These are phyloP conservation scores for Lachnellula arida DNA, from an alignment of 2,329 filamentous ascomycete species.

Conservation along the genomic window DNA sequence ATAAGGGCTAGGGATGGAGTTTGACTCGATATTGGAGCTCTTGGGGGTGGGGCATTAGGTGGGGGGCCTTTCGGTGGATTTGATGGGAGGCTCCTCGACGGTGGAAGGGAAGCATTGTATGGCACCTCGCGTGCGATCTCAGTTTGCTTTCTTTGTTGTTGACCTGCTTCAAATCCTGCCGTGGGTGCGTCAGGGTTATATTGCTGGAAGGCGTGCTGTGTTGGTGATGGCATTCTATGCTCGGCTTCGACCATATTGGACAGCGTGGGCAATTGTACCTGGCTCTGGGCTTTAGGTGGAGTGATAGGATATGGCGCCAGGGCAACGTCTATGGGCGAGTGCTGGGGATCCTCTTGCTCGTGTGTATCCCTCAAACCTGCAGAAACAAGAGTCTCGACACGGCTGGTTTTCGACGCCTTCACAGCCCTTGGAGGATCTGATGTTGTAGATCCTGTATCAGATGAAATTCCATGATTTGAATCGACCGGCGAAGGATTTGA, in stretches of 20 bases:
- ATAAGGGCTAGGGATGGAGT: conserved; percentile 34
- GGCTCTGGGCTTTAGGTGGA: conserved; percentile 43
- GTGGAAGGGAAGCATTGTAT: conserved; percentile 48
- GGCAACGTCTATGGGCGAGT: conserved; percentile 55
- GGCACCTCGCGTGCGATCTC: conserved; percentile 42
- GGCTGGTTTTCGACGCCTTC: conserved; percentile 11
- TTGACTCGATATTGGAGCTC: conserved; percentile 20
- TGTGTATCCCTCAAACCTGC: conserved; percentile 23
- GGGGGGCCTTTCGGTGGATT: conserved; percentile 34
- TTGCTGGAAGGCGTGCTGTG: conserved; percentile 53
- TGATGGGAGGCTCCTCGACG: conserved; percentile 50
- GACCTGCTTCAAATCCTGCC: conserved; percentile 36
- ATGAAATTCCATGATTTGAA: conserved; percentile 25
- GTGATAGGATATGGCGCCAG: conserved; percentile 62
- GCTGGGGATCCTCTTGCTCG: conserved; percentile 25
- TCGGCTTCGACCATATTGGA: conserved; percentile 47
- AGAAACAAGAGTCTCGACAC: conserved; percentile 25
- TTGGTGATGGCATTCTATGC: conserved; percentile 55
- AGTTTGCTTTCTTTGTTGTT: conserved; percentile 40
- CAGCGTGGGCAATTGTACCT: conserved; percentile 6
- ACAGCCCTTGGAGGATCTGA: conserved; percentile 16
- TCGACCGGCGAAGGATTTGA: conserved; percentile 30
- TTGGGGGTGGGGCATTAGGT: conserved; percentile 26
- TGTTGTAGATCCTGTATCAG: conserved; percentile 24
- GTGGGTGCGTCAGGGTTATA: conserved; percentile 40